These are phyloP conservation scores for Colletotrichum siamense DNA, from an alignment of 2,329 filamentous ascomycete species.

Conservation along the genomic window DNA sequence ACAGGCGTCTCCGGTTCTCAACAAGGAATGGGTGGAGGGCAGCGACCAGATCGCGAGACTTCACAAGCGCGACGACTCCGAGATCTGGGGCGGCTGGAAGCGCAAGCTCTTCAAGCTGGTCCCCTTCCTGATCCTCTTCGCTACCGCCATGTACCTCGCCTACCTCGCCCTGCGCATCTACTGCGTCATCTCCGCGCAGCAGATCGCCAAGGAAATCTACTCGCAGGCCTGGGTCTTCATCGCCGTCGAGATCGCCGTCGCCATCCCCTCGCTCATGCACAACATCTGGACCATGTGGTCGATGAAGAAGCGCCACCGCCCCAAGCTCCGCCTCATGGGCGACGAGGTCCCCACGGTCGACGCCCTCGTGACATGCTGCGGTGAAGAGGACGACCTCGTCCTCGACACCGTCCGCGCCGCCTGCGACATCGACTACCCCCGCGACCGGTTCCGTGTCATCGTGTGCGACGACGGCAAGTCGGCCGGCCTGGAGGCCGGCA, in stretches of 20 bases:
- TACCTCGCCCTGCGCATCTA: constrained; percentile 58
- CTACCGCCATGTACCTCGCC: constrained; percentile 45
- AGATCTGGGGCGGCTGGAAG: constrained; percentile 52
- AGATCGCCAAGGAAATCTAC: constrained; percentile 42
- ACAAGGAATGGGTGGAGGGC: constrained; percentile 37
- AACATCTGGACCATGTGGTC: constrained; percentile 64
- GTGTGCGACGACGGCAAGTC: constrained; percentile 61
- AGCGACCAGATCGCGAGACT: constrained; percentile 41
- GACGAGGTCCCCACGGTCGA: constrained; percentile 60
- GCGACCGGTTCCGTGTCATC: constrained; percentile 56
- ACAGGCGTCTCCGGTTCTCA: constrained; percentile 29
- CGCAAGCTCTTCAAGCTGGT: constrained; percentile 42
- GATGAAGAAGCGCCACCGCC: constrained; percentile 57
- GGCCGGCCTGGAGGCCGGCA: constrained; percentile 42
- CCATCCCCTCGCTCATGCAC: constrained; percentile 61
- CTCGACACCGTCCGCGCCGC: constrained; percentile 63
- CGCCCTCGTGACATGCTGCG: constrained; percentile 62
- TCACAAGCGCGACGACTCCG: constrained; percentile 46
- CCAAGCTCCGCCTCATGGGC: constrained; percentile 56
- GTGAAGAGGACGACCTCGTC: constrained; percentile 60
- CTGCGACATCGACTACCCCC: constrained; percentile 60
- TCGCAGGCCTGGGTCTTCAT: constrained; percentile 63
- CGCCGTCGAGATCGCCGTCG: constrained; percentile 56
- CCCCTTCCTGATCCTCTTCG: constrained; percentile 44
- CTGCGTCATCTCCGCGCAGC: constrained; percentile 58